These are phyloP conservation scores for Naematelia aurantialba DNA, from an alignment of 768 basidiomycete species.

Conservation along the genomic window DNA sequence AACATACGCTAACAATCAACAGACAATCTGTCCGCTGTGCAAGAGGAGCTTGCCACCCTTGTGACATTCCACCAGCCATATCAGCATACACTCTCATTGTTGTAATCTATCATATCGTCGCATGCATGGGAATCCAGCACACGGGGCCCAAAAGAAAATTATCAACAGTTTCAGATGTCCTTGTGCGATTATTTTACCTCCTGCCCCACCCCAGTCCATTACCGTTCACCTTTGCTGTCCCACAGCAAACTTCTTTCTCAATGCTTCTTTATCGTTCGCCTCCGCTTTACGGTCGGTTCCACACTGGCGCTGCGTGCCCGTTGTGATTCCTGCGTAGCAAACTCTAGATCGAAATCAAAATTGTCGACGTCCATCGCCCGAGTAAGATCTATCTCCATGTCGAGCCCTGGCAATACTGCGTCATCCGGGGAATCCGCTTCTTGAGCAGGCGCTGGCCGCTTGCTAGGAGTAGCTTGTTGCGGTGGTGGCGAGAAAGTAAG, in stretches of 20 bases:
- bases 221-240: too few species aligned
- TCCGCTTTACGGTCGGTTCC: slow-evolving; percentile 19
- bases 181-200: too few species aligned
- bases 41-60: slow-evolving; percentile 76
- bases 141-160: not conserved
- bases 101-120: not conserved
- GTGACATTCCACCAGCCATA: slow-evolving; percentile 46
- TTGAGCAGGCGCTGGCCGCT: not conserved
- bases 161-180: not conserved
- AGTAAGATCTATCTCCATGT: slow-evolving; percentile 11
- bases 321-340: slow-evolving; percentile 8
- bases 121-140: not conserved
- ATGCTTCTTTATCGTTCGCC: slow-evolving; percentile 14
- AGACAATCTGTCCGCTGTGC: slow-evolving; percentile 89
- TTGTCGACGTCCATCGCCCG: slow-evolving; percentile 10
- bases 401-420: not conserved
- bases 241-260: too few species aligned
- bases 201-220: too few species aligned
- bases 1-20: not conserved
- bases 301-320: slow-evolving; percentile 19
- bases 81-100: not conserved
- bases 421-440: slow-evolving; percentile 13
- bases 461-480: not conserved
- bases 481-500: slow-evolving; percentile 1
- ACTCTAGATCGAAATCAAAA: slow-evolving; percentile 17